phyloP scores from a whole-genome alignment of 2,329 filamentous ascomycete species.

The Pseudophaeomoniella oleicola region DNA sequence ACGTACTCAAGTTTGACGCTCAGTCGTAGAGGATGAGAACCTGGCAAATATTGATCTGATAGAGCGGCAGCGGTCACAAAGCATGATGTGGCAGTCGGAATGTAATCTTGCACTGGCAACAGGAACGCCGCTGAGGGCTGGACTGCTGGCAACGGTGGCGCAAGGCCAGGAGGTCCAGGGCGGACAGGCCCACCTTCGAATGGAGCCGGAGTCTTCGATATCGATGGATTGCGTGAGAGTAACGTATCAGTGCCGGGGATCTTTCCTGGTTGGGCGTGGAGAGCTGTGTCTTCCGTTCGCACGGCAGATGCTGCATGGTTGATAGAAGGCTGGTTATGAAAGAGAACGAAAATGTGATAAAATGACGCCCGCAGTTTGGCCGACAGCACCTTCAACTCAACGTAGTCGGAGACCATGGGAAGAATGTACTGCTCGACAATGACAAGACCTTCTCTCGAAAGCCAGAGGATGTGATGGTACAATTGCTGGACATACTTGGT shows the following conservation, averaged over 20 bases:
- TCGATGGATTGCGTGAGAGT: constrained; percentile 28
- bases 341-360: constrained; percentile 91
- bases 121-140: constrained; percentile 55
- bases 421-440: constrained; percentile 78
- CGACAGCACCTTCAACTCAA: constrained; percentile 74
- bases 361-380: constrained; percentile 89
- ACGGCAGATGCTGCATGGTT: constrained; percentile 35
- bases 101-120: constrained; percentile 59
- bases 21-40: constrained; percentile 76
- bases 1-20: constrained; percentile 86
- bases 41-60: constrained; percentile 63
- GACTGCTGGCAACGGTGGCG: constrained; percentile 14
- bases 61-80: constrained; percentile 66
- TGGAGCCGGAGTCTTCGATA: constrained; percentile 26
- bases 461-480: constrained; percentile 87
- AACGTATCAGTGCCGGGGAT: constrained; percentile 8
- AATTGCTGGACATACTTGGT: constrained; percentile 62
- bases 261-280: not conserved
- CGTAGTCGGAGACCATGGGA: constrained; percentile 64
- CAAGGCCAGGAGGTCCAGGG: constrained; percentile 23
- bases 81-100: constrained; percentile 64
- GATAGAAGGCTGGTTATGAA: constrained; percentile 78
- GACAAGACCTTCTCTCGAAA: constrained; percentile 76
- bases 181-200: constrained; percentile 44
- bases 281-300: not conserved